These are phyloP conservation scores for Rhizoclosmatium globosum DNA, from an alignment of 192 early-diverging fungal genomes.

Conservation along the genomic window DNA sequence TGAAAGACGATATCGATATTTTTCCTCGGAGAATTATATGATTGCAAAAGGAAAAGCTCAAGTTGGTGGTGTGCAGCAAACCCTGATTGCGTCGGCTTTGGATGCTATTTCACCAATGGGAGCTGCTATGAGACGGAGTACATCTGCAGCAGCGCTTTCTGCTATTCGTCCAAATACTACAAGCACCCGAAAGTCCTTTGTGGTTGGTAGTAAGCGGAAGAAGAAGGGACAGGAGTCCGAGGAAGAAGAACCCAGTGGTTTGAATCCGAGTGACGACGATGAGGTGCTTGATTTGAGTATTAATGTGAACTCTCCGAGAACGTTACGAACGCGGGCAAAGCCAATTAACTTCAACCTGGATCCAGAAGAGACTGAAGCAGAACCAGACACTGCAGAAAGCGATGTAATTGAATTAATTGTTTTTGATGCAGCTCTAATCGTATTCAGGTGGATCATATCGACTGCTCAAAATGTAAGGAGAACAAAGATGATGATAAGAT, in stretches of 20 bases:
- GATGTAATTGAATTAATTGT: too few species aligned
- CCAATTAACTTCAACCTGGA: slow-evolving; percentile 12
- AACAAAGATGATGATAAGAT: slow-evolving; percentile 56
- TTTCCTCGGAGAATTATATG: slow-evolving; percentile 47
- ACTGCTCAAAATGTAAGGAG: slow-evolving; percentile 57
- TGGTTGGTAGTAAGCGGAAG: too few species aligned
- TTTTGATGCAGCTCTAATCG: background rate
- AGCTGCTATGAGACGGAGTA: too few species aligned
- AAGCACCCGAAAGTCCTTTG: too few species aligned
- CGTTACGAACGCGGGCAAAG: slow-evolving; percentile 14
- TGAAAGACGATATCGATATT: slow-evolving; percentile 72
- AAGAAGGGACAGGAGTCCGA: slow-evolving; percentile 3
- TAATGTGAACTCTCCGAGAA: slow-evolving; percentile 9
- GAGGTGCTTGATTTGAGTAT: background rate
- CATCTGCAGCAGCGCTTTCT: too few species aligned
- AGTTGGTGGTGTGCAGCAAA: background rate
- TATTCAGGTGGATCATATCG: slow-evolving; percentile 17
- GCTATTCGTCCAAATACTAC: too few species aligned
- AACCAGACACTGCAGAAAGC: slow-evolving; percentile 7
- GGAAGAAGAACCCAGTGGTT: background rate
- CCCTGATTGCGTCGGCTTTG: background rate
- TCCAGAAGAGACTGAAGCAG: slow-evolving; percentile 1
- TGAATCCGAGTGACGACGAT: background rate
- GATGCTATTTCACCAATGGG: slow-evolving; percentile 1
- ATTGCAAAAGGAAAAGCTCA: background rate